phyloP scores from a whole-genome alignment of 768 basidiomycete species.

The Podaxis rugospora region DNA sequence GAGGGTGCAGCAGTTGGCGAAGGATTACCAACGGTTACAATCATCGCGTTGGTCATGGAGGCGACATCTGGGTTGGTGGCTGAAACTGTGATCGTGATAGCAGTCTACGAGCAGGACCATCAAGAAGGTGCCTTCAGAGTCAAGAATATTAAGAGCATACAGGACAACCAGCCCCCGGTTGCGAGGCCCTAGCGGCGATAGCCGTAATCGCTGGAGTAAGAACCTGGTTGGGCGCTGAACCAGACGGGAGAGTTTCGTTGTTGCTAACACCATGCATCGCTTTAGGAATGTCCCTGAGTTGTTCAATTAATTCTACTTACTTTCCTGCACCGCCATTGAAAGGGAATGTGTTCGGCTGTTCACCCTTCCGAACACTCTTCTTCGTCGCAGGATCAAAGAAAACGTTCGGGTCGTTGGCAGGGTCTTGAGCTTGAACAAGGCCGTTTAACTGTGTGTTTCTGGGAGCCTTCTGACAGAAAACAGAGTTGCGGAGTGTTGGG shows the following conservation, averaged over 20 bases:
- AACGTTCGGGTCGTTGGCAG: constrained; percentile 44
- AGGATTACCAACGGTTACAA: constrained; percentile 24
- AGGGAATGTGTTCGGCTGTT: constrained; percentile 43
- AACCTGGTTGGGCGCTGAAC: not conserved
- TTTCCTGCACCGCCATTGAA: constrained; percentile 30
- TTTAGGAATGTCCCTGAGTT: not conserved
- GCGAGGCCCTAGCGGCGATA: not conserved
- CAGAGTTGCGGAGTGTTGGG: constrained; percentile 44
- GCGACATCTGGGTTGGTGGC: constrained; percentile 22
- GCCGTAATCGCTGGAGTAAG: not conserved
- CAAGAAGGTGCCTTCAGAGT: not conserved
- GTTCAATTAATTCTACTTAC: constrained; percentile 7
- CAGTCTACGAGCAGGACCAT: constrained; percentile 16
- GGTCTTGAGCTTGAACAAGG: constrained; percentile 49
- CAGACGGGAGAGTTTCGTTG: not conserved
- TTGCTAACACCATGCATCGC: too few species aligned
- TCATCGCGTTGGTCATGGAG: constrained; percentile 22
- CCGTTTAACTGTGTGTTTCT: constrained; percentile 45
- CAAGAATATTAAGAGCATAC: constrained; percentile 14
- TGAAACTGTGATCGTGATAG: constrained; percentile 32
- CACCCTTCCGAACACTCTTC: constrained; percentile 39
- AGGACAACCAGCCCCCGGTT: constrained; percentile 13
- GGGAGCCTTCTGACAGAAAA: constrained; percentile 53
- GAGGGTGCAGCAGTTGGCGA: constrained; percentile 17
- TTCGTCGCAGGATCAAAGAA: constrained; percentile 44